Conservation (phyloP, 108 stramenopile species). For the Pseudonitzschia pungens region DNA sequence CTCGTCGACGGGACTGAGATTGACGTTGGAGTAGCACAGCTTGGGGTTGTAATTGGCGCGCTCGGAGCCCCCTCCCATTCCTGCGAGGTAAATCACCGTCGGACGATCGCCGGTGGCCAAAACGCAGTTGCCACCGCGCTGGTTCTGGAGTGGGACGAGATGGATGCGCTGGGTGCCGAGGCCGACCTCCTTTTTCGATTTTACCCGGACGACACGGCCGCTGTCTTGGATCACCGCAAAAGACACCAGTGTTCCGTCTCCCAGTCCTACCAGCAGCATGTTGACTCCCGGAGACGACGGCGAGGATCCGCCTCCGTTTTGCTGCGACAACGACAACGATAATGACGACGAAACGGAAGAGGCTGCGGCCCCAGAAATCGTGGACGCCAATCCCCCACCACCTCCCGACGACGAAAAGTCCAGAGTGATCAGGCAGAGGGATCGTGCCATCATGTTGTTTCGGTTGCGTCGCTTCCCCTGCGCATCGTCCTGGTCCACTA, state of each 20-base stretch:
- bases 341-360: not conserved
- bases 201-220: conserved; percentile 45
- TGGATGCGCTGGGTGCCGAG: conserved; percentile 94
- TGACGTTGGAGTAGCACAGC: conserved; percentile 92
- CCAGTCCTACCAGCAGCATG: conserved; percentile 95
- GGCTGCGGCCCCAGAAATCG: too few species aligned
- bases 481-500: conserved; percentile 29
- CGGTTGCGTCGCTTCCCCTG: conserved; percentile 36
- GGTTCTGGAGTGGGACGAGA: conserved; percentile 69
- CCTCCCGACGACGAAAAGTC: conserved; percentile 44
- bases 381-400: not conserved
- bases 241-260: conserved; percentile 91
- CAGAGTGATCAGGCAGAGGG: conserved; percentile 74
- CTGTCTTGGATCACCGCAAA: conserved; percentile 62
- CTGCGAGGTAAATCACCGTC: conserved; percentile 92
- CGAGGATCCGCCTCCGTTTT: too few species aligned
- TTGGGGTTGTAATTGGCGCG: conserved; percentile 65
- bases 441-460: conserved; percentile 85
- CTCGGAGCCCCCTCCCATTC: conserved; percentile 51
- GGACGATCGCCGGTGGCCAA: conserved; percentile 96
- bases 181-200: conserved; percentile 87
- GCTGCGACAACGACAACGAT: too few species aligned
- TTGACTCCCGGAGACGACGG: conserved; percentile 53
- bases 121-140: conserved; percentile 79
- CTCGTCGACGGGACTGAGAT: conserved; percentile 71